These are phyloP conservation scores for Aspergillus aculeatus DNA, from an alignment of 2,329 filamentous ascomycete genomes.

Conservation along the genomic window DNA sequence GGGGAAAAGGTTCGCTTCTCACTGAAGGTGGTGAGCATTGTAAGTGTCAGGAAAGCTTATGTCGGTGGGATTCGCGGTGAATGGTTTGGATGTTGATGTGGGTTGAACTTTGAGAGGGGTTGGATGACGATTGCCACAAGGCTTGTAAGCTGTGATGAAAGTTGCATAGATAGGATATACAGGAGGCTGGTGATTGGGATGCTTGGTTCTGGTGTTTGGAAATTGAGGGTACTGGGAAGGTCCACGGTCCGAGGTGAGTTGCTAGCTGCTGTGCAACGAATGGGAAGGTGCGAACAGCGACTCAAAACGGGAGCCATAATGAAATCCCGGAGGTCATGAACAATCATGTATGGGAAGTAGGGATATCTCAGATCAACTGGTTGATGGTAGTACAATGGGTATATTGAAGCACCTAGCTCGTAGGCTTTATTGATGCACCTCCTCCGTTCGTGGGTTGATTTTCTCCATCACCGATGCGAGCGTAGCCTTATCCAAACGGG, in stretches of 20 bases:
- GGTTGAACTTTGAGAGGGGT: no score
- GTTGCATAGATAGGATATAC: no score
- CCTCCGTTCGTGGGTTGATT: constrained; percentile 31
- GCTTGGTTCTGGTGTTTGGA: no score
- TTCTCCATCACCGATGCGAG: constrained; percentile 37
- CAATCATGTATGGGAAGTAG: background rate
- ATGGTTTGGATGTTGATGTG: background rate
- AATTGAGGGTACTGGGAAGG: no score
- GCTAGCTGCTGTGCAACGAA: no score
- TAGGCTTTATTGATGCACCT: constrained; percentile 21
- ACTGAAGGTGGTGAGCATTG: constrained; percentile 13
- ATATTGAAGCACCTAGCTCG: background rate
- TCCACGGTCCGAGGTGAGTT: no score
- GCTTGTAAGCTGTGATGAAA: no score
- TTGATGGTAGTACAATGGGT: background rate
- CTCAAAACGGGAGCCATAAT: background rate
- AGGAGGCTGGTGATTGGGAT: no score
- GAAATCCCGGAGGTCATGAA: background rate
- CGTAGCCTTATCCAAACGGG: constrained; percentile 35
- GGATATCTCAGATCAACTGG: background rate
- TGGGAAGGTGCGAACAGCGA: background rate
- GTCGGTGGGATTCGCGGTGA: background rate
- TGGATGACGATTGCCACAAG: no score
- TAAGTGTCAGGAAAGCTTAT: background rate
- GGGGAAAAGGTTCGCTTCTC: constrained; percentile 32